Evolutionary conservation across 441 rosid species (phyloP), one percentile per base, ranked within the genome.

Genomic region (Erodium moschatum): DNA sequence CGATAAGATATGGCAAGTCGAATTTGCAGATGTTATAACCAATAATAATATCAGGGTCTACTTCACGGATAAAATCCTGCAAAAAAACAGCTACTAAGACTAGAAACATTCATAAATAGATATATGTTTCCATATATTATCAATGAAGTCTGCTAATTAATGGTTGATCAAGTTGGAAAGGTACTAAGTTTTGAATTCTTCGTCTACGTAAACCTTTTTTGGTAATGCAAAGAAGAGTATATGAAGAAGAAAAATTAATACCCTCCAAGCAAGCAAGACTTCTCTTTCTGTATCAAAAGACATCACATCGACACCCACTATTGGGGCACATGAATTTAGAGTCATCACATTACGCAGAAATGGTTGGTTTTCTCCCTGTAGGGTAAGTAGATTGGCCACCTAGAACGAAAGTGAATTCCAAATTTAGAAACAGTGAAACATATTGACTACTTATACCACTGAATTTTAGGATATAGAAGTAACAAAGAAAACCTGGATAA

Each of bases 11-110:
- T 24, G 99, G 99, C 84, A 94, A 79, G 81, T 94, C 99, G 74
- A 94, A 94, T 75, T 91, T 94, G 92, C 99, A 94, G 77, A 94
- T 94, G 78, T 94, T 94, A 72, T 91, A 94, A 67, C 99, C 99
- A 81, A 94, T 94, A 72, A 94, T 85, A 76, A 94, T 82, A 83
- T 94, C 99, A 69, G 99, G 99, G 80, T 94, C 99, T 67, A 88
- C 96, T 78, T 86, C 90, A 70, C 85, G 85, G 67, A 94, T 81
- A 71, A 91, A 83, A 72, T 89, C 92, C 97, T 94, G 92, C 81
- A 80, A 72, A 82, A 76, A 78, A 76, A 64, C 64, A 56, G 62
- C 68, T 29, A 56, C 58, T 70, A 69, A 46, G 48, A 69, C 54
- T 73, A n/a, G 19, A 64, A 48, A 44, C 13, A 70, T 48, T 46